Base-by-base conservation (phyloP, 2,329 filamentous ascomycete genomes). In the Madurella fahalii region DNA sequence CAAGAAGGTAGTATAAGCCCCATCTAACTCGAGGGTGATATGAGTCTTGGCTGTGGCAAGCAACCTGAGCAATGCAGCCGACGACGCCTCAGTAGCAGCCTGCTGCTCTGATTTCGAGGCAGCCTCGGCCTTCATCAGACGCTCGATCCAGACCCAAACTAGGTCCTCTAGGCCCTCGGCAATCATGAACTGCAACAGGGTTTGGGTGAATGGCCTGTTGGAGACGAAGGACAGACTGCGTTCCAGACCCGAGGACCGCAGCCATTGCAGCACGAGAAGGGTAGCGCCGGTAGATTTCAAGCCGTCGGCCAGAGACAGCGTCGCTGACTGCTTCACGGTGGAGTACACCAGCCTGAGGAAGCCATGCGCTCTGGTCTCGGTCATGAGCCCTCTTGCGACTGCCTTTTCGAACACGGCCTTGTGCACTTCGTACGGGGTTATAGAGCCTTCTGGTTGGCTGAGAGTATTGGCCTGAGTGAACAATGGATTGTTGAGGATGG, bases 341-440 rank as follows among this genome's bases (percentile, higher is more conserved):
- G 73, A 70, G 32, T 69, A 67, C 61, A 82, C 76, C 15, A 76
- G 73, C 31, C 74, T 67, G 50, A 84, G 70, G 55, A 80, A 82
- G 12, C 81, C 81, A 1, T 75, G 75, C 0, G 81, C 81, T 1
- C 78, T 74, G 40, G 71, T 70, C 1, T 75, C 64, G 4, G 74
- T 83, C 81, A 84, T 82, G 61, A 84, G 72, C 39, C 80, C 80
- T 62, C 72, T 74, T 12, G 77, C 73, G 2, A 80, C 79, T 16
- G 80, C 81, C 53, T 75, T 72, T 58, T 82, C 75, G 56, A 84
- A 84, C 3, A 83, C 73, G 40, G 78, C 72, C 70, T 81, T 77
- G 3, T 77, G 79, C 42, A 78, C 74, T 31, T 69, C 67, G 47
- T 48, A 47, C 58, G 54, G 62, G 56, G 50, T 44, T 48, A 47